Evolutionary conservation across 257 asterid species (phyloP).

Genomic region (Solanum pennellii): DNA sequence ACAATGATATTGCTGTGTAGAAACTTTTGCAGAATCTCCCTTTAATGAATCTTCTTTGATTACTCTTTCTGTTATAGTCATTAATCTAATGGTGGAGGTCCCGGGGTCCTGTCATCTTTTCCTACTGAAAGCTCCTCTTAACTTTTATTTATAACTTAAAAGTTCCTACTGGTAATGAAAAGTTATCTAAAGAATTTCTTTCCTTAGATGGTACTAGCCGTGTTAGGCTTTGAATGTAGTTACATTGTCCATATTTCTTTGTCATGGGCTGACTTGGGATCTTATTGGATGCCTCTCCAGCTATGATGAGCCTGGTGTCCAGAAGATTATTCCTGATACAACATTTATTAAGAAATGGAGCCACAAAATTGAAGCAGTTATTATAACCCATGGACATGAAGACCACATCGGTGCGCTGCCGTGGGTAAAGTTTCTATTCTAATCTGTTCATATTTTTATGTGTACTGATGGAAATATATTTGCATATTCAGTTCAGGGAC

Average conservation of each 20-base stretch:
- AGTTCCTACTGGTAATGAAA: neutral
- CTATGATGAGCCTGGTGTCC: constrained; percentile 88
- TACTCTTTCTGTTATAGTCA: neutral
- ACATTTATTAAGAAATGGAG: constrained; percentile 92
- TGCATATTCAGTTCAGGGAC: neutral
- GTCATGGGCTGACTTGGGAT: neutral
- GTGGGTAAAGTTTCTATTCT: constrained; percentile 81
- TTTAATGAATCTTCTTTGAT: neutral
- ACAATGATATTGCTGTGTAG: neutral
- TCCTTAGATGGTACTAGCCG: neutral
- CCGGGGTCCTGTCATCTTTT: neutral
- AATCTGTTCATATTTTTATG: neutral
- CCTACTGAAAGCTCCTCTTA: neutral
- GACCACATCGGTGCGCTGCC: constrained; percentile 99
- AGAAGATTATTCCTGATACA: constrained; percentile 97
- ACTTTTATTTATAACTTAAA: neutral
- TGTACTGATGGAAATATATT: neutral
- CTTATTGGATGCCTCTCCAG: constrained; percentile 30
- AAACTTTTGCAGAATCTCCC: neutral
- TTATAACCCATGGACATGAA: constrained; percentile 98
- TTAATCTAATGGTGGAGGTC: neutral
- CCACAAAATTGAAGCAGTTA: constrained; percentile 98
- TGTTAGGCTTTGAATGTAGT: neutral
- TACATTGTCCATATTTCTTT: neutral
- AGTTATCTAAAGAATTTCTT: neutral